phyloP scores from a whole-genome alignment of 176 grass and related monocot genomes.

The Phragmites australis region DNA sequence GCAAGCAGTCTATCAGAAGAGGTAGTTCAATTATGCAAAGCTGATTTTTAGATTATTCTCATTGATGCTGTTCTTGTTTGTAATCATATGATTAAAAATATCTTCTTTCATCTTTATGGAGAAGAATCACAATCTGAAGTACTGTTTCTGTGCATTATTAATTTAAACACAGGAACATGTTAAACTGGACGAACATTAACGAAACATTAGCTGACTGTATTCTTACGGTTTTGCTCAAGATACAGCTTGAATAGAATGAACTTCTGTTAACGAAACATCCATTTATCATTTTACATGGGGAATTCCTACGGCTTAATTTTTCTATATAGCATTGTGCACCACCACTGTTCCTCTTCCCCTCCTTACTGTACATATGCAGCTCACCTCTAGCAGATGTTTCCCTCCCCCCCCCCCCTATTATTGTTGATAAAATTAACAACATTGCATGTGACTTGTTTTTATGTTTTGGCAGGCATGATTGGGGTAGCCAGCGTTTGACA shows the following conservation, averaged over 20 bases:
- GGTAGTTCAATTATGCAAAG: slow-evolving; percentile 43
- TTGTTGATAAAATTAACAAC: slow-evolving; percentile 1
- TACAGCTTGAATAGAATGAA: not conserved
- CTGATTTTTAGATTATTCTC: slow-evolving; percentile 11
- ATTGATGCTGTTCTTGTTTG: not conserved
- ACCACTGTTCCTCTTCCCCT: not conserved
- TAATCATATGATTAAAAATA: not conserved
- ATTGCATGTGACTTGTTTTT: slow-evolving; percentile 28
- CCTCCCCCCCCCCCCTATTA: not conserved
- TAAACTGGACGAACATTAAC: no score
- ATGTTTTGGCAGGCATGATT: slow-evolving; percentile 58
- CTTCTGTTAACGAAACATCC: not conserved
- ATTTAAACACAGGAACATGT: no score
- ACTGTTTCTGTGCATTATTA: not conserved
- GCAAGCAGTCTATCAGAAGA: slow-evolving; percentile 71
- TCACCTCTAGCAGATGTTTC: not conserved
- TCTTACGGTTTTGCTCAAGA: not conserved
- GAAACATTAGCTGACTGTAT: not conserved
- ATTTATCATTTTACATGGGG: slow-evolving; percentile 15
- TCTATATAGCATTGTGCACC: not conserved
- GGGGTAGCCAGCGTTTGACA: slow-evolving; percentile 65
- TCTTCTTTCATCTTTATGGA: slow-evolving; percentile 6
- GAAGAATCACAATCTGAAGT: not conserved
- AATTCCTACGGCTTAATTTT: not conserved
- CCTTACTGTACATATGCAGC: slow-evolving; percentile 6